Percentiles rank a stretch among this genome's conserved stretches.
Evolutionary conservation across 768 basidiomycete species (phyloP).

Genomic region (Boletus eberwhitei): DNA sequence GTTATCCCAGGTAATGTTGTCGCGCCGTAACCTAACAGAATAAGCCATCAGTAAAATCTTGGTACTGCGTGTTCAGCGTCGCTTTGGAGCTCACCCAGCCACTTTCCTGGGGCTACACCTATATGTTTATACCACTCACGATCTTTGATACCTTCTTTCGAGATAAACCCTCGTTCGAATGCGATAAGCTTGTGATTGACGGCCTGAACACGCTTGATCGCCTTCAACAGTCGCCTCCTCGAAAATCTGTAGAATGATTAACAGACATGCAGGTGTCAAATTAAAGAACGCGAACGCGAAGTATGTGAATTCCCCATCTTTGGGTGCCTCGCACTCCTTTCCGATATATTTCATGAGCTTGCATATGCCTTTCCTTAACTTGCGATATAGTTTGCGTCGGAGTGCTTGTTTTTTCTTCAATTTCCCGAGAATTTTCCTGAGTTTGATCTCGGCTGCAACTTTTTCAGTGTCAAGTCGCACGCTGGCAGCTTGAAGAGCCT

Average conservation of each 20-base stretch:
- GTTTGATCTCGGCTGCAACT: slow-evolving; percentile 45
- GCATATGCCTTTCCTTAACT: slow-evolving; percentile 25
- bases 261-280: background rate
- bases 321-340: slow-evolving; percentile 18
- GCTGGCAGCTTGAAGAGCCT: slow-evolving; percentile 49
- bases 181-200: slow-evolving; percentile 66
- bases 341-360: slow-evolving; percentile 35
- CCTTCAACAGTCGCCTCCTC: slow-evolving; percentile 45
- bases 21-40: slow-evolving; percentile 68
- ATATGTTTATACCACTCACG: slow-evolving; percentile 89
- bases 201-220: slow-evolving; percentile 52
- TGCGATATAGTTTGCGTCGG: slow-evolving; percentile 19
- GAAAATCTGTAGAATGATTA: slow-evolving; percentile 17
- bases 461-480: slow-evolving; percentile 58
- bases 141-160: slow-evolving; percentile 72
- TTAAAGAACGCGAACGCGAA: slow-evolving; percentile 11
- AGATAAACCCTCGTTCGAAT: slow-evolving; percentile 84
- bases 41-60: background rate
- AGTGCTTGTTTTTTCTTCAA: slow-evolving; percentile 27
- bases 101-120: slow-evolving; percentile 88
- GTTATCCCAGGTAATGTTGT: slow-evolving; percentile 82
- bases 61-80: background rate
- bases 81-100: slow-evolving; percentile 55
- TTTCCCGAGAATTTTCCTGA: slow-evolving; percentile 44
- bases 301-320: slow-evolving; percentile 1